phyloP scores from a whole-genome alignment of 345 rosid species.

The Alliaria petiolata region DNA sequence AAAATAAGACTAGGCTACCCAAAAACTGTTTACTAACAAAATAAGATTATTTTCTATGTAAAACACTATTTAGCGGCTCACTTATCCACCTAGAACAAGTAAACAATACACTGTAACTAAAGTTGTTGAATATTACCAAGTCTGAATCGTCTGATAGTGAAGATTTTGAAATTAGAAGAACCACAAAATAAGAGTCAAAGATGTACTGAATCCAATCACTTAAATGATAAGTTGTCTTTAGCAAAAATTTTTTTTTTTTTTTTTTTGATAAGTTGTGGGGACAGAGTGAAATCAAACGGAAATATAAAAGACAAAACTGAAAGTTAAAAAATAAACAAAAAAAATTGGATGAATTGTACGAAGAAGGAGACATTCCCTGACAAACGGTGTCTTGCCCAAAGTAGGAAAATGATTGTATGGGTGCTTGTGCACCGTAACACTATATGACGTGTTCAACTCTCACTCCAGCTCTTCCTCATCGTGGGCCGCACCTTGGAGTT shows the following conservation, averaged over 20 bases:
- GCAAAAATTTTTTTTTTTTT: too few species aligned
- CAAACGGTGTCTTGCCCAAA: conserved; percentile 23
- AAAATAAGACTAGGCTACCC: too few species aligned
- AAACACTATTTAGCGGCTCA: too few species aligned
- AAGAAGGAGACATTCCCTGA: conserved; percentile 34
- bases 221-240: not conserved
- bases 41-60: too few species aligned
- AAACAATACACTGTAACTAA: too few species aligned
- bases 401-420: conserved; percentile 10
- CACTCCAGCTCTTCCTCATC: not conserved
- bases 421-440: conserved; percentile 18
- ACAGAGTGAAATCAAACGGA: too few species aligned
- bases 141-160: too few species aligned
- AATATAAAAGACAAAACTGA: not conserved
- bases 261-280: not conserved
- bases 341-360: not conserved
- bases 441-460: too few species aligned
- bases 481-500: conserved; percentile 17
- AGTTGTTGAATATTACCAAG: too few species aligned
- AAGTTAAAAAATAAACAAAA: not conserved
- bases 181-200: not conserved
- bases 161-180: not conserved
- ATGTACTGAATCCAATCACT: not conserved
- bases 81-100: too few species aligned
- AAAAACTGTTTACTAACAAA: too few species aligned